These are phyloP conservation scores for Aureobasidium sp. DNA, from an alignment of 2,329 filamentous ascomycete genomes.

Conservation along the genomic window DNA sequence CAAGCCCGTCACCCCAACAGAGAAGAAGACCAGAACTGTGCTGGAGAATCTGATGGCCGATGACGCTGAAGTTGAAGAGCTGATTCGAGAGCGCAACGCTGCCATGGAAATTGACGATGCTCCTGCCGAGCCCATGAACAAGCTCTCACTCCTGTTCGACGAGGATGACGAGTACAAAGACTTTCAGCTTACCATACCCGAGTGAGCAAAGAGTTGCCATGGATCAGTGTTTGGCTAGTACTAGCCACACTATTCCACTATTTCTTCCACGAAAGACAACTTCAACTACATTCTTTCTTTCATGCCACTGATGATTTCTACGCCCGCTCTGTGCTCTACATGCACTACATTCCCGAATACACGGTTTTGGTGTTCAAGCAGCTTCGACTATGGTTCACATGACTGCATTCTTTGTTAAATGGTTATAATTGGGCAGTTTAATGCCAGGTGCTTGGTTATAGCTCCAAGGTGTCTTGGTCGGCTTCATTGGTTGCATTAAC, in stretches of 20 bases:
- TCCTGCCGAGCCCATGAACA: background rate
- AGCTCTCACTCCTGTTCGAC: conserved; percentile 19
- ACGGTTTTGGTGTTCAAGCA: background rate
- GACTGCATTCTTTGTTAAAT: background rate
- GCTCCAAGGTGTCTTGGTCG: background rate
- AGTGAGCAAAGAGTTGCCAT: background rate
- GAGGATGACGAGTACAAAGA: conserved; percentile 20
- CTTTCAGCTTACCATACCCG: conserved; percentile 18
- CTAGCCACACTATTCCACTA: background rate
- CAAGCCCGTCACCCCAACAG: conserved; percentile 17
- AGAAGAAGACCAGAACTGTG: conserved; percentile 8
- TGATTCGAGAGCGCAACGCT: conserved; percentile 18
- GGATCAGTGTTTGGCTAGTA: background rate
- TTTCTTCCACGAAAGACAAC: background rate
- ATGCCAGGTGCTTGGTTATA: background rate
- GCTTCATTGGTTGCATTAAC: background rate
- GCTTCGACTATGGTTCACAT: background rate
- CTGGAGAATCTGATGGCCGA: conserved; percentile 11
- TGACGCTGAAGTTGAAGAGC: conserved; percentile 20
- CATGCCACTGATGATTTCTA: conserved; percentile 10
- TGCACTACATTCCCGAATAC: background rate
- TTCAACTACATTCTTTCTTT: background rate
- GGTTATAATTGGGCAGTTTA: background rate
- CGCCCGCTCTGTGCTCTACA: background rate
- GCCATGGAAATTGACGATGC: background rate